phyloP scores from a whole-genome alignment of 2,329 filamentous ascomycete species.

The Fusarium pseudoanthophilum region DNA sequence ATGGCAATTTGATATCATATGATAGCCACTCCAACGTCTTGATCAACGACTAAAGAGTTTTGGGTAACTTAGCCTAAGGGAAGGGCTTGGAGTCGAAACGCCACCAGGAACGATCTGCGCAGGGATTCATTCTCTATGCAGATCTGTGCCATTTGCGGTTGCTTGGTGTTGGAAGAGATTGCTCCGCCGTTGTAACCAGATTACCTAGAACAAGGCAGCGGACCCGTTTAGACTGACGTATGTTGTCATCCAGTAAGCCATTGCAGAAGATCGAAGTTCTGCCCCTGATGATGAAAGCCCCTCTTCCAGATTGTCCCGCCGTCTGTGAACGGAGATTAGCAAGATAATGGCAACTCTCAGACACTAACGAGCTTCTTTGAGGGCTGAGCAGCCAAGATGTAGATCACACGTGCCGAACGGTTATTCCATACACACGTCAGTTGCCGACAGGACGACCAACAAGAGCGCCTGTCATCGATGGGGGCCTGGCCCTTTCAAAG shows the following conservation, averaged over 20 bases:
- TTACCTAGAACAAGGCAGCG: constrained; percentile 6
- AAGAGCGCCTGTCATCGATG: neutral
- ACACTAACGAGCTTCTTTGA: constrained; percentile 21
- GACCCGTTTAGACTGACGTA: constrained; percentile 13
- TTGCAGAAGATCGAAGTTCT: neutral
- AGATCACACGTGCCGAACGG: constrained; percentile 42
- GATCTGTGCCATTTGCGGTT: constrained; percentile 42
- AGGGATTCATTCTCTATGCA: constrained; percentile 36
- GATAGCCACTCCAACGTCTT: constrained; percentile 24
- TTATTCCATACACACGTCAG: constrained; percentile 21
- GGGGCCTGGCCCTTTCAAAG: neutral
- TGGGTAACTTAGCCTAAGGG: constrained; percentile 14
- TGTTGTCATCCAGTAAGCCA: neutral
- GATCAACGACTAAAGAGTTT: constrained; percentile 18
- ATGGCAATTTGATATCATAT: constrained; percentile 6
- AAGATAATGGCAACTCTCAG: neutral
- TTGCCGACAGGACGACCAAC: constrained; percentile 16
- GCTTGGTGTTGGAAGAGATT: constrained; percentile 27
- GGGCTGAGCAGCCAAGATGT: constrained; percentile 30
- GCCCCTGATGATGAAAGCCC: constrained; percentile 2
- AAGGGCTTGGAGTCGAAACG: constrained; percentile 36
- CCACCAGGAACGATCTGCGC: constrained; percentile 44
- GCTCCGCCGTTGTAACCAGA: constrained; percentile 23
- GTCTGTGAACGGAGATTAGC: constrained; percentile 26
- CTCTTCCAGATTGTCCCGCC: constrained; percentile 10